phyloP scores from a whole-genome alignment of 805 yeast species.

The Metschnikowia amazonensis region DNA sequence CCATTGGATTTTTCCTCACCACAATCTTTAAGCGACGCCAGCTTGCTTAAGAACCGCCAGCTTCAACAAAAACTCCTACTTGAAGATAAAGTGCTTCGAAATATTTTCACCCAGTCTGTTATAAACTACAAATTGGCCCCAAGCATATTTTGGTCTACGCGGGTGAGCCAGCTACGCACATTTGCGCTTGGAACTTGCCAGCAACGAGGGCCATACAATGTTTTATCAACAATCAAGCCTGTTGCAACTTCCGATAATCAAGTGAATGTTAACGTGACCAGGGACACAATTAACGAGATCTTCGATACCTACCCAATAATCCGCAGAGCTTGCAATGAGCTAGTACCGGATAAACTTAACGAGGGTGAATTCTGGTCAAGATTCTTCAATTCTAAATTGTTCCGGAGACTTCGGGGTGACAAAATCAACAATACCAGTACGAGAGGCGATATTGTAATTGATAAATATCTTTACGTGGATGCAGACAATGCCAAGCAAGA shows the following conservation, averaged over 20 bases:
- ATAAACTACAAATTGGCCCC: slow-evolving; percentile 73
- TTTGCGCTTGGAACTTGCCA: slow-evolving; percentile 83
- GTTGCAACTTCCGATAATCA: slow-evolving; percentile 90
- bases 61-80: slow-evolving; percentile 75
- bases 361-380: slow-evolving; percentile 97
- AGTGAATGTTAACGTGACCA: slow-evolving; percentile 86
- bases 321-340: slow-evolving; percentile 81
- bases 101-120: slow-evolving; percentile 83
- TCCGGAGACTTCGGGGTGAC: slow-evolving; percentile 87
- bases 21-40: slow-evolving; percentile 35
- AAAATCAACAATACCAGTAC: slow-evolving; percentile 63
- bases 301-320: slow-evolving; percentile 93
- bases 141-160: slow-evolving; percentile 80
- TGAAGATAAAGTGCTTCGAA: slow-evolving; percentile 64
- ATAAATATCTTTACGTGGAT: slow-evolving; percentile 72
- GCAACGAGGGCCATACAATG: slow-evolving; percentile 90
- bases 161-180: slow-evolving; percentile 76
- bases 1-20: slow-evolving; percentile 22
- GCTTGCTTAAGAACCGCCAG: slow-evolving; percentile 63
- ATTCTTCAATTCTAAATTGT: slow-evolving; percentile 85
- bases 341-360: slow-evolving; percentile 73
- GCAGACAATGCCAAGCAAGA: slow-evolving; percentile 45
- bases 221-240: slow-evolving; percentile 87
- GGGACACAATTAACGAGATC: slow-evolving; percentile 85
- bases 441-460: slow-evolving; percentile 80